Conservation (phyloP, 148 eudicot species). For the Tetragonia tetragonoides region DNA sequence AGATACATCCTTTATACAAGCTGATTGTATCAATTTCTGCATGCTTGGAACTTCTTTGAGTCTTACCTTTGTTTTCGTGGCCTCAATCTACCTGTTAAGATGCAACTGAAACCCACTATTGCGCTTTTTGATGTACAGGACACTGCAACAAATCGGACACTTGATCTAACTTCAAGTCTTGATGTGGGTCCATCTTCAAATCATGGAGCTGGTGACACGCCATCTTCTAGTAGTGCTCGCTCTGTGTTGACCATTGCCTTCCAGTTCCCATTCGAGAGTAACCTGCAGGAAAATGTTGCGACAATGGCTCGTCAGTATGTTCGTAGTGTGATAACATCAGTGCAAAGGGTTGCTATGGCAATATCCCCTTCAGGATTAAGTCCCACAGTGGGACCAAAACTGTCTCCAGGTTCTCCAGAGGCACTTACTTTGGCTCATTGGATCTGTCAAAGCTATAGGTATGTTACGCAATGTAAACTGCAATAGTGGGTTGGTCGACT, state of each 20-base stretch:
- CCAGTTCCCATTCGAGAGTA: conserved; percentile 80
- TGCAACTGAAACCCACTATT: background rate
- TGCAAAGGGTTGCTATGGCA: conserved; percentile 89
- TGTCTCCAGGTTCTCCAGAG: conserved; percentile 84
- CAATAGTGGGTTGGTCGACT: background rate
- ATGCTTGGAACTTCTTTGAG: background rate
- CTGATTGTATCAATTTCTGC: background rate
- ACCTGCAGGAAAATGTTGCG: conserved; percentile 71
- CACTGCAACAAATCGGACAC: conserved; percentile 50
- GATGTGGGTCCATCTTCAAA: conserved; percentile 74
- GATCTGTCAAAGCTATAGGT: conserved; percentile 93
- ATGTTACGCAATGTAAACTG: conserved; percentile 15
- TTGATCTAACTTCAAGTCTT: conserved; percentile 78
- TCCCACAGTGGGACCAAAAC: conserved; percentile 61
- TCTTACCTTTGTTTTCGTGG: background rate
- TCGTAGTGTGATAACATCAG: conserved; percentile 77
- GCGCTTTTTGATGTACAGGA: conserved; percentile 39
- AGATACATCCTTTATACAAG: background rate
- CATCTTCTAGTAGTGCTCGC: conserved; percentile 45
- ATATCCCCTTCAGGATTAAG: conserved; percentile 76
- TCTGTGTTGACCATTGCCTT: conserved; percentile 90
- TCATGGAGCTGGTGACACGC: conserved; percentile 36
- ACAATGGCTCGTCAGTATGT: conserved; percentile 94
- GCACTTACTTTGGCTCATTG: conserved; percentile 85
- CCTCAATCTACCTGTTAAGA: background rate